phyloP scores from a whole-genome alignment of 768 basidiomycete species.

The Mycena haematopus region DNA sequence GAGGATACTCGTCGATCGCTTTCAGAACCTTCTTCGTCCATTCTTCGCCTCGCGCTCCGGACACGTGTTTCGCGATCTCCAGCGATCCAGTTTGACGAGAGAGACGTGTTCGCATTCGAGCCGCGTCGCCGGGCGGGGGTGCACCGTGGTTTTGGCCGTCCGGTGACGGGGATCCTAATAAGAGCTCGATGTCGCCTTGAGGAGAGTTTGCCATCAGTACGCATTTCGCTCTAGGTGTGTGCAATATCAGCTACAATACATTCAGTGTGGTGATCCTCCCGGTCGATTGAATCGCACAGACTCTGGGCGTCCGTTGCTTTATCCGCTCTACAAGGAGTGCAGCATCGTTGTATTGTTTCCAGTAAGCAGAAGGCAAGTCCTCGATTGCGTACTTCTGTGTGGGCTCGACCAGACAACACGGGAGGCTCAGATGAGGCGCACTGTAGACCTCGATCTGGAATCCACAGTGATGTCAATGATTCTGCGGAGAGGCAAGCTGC shows the following conservation, averaged over 20 bases:
- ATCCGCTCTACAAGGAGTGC: slow-evolving; percentile 51
- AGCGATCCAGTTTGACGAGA: slow-evolving; percentile 40
- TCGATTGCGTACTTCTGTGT: slow-evolving; percentile 40
- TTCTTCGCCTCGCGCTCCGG: slow-evolving; percentile 41
- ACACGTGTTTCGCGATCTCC: slow-evolving; percentile 43
- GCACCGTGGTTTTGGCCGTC: slow-evolving; percentile 16
- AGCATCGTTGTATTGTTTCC: slow-evolving; percentile 56
- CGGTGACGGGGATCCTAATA: slow-evolving; percentile 33
- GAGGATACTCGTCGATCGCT: slow-evolving; percentile 32
- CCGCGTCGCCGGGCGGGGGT: slow-evolving; percentile 9
- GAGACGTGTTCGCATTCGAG: slow-evolving; percentile 46
- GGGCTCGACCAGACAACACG: slow-evolving; percentile 56
- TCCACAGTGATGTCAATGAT: slow-evolving; percentile 1
- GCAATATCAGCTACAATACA: slow-evolving; percentile 47
- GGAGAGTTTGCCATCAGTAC: slow-evolving; percentile 60
- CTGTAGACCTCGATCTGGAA: slow-evolving; percentile 51
- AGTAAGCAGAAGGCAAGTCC: slow-evolving; percentile 48
- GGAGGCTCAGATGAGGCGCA: slow-evolving; percentile 57
- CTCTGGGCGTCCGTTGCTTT: slow-evolving; percentile 60
- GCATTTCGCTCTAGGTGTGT: slow-evolving; percentile 47
- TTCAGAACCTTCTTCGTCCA: slow-evolving; percentile 45
- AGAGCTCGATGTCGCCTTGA: slow-evolving; percentile 53
- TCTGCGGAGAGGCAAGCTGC: neutral
- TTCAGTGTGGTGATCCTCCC: neutral
- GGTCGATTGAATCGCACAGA: slow-evolving; percentile 30